Base-by-base conservation (phyloP, 2,329 filamentous ascomycete species). In the Xenosphaeropsis pyriputrescens region DNA sequence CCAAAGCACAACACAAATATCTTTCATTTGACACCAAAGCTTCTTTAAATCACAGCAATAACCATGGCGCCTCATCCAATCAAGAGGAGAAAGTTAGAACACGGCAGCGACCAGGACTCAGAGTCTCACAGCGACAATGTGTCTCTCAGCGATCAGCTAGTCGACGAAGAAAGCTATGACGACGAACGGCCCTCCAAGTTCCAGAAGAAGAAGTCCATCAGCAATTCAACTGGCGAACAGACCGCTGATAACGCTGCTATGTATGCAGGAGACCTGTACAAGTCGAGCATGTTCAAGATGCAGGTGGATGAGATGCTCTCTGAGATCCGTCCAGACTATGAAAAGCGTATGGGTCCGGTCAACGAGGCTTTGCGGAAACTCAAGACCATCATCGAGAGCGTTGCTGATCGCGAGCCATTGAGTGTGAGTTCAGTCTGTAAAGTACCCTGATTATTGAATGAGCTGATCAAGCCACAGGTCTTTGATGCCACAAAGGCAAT, bases 261-360 rank as follows among this genome's bases (percentile, higher is more conserved):
- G 18, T 69, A 65, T 50, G 43, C 50, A 9, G 51, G 46, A 17
- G 50, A 51, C 13, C 15, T 68, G n/a, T 78, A 71, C 61, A 77
- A 77, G 50, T 77, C 73, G 32, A 77, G 67, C 51, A 60, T 79
- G 40, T 79, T 82, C 59, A 79, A 79, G 51, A 56, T 81, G 8
- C 76, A 82, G 51, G 63, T 79, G 26, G 72, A 80, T 44, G 74
- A 79, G 47, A 59, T 82, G 40, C 54, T 80, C 36, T 55, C 60
- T 6, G 68, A 75, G 45, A 59, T 75, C 36, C 64, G 66, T 47
- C 70, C 68, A 26, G 68, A 70, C 43, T 72, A 76, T 45, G 69
- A 69, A 22, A 72, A 68, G 50, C 67, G 67, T 44, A 60, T 72
- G 43, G 61, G 56, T 9, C 58, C 63, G 13, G 63, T 70, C 13